Conservation (phyloP, 495 filamentous ascomycete genomes). For the Daldinia decipiens region DNA sequence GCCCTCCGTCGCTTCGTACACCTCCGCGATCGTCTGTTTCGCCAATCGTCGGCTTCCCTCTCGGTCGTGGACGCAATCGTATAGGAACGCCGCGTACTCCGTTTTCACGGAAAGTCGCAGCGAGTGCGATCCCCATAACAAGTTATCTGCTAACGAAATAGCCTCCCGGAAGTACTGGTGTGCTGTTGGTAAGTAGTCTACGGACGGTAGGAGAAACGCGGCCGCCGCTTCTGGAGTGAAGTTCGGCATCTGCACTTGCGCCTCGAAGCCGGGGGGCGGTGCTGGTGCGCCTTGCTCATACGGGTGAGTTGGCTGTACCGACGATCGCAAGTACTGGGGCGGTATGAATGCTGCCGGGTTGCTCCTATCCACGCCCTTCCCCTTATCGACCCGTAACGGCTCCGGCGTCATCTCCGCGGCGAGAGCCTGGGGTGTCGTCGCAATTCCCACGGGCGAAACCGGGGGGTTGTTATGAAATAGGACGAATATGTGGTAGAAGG, state of each 20-base stretch:
- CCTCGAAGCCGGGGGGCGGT: conserved; percentile 60
- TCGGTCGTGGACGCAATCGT: conserved; percentile 89
- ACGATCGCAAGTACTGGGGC: conserved; percentile 39
- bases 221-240: conserved; percentile 58
- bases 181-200: conserved; percentile 85
- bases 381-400: conserved; percentile 53
- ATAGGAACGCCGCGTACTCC: conserved; percentile 93
- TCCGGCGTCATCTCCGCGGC: conserved; percentile 26
- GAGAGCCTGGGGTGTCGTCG: conserved; percentile 29
- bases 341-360: background rate
- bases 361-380: conserved; percentile 56
- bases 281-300: conserved; percentile 59
- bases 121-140: conserved; percentile 88
- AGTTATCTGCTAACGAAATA: conserved; percentile 72
- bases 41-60: conserved; percentile 78
- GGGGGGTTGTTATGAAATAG: conserved; percentile 84
- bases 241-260: conserved; percentile 30
- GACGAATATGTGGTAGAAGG: conserved; percentile 96
- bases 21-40: conserved; percentile 84
- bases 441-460: conserved; percentile 53
- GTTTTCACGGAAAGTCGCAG: conserved; percentile 90
- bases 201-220: conserved; percentile 78
- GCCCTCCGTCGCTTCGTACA: conserved; percentile 87
- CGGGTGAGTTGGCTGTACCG: conserved; percentile 56
- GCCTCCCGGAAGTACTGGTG: conserved; percentile 84